Base-by-base conservation (phyloP, 257 asterid genomes). In the Solanum chiquidenum region DNA sequence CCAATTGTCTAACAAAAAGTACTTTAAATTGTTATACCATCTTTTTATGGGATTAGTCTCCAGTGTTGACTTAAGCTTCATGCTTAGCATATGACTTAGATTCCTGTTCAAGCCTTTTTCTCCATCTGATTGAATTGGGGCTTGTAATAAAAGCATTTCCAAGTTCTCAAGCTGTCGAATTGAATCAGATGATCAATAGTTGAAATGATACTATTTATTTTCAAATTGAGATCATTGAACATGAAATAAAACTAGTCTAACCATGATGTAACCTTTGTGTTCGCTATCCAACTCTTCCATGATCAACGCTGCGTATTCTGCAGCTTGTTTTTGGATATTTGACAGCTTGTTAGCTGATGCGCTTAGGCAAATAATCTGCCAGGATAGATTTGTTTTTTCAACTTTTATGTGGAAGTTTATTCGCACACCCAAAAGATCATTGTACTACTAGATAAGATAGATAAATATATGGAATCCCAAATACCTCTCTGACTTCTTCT, bases 1-100 rank as follows among this genome's bases (percentile, higher is more conserved):
- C 99, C 99, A 97, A 69, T 97, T 95, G 85, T 97, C 99, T n/a
- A 86, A 3, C 42, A 94, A 16, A 52, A 95, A 95, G 91, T 95
- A 97, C 87, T 89, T 92, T 10, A 92, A 89, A 42, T 89, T 93
- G 38, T 88, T 79, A 74, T 87, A 97, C 91, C 92, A 88, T 85
- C 97, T 90, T 88, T 85, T 89, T 9, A 97, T 3, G 7, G 88
- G 84, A 83, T 89, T 88, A 20, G 33, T 86, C 33, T 92, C 94
- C 86, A 87, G 52, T 7, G 94, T 93, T 3, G 98, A 93, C 91
- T 92, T 96, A 46, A 96, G 95, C 91, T 93, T 96, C 79, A 95
- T 95, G 86, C 99, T 96, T 88, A 95, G 87, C 96, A 96, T 90
- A 88, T 94, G 95, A 91, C 98, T 95, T 76, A 95, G 75, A 33